These are phyloP conservation scores for Eleusine indica DNA, from an alignment of 176 grass and related monocot genomes.

Conservation along the genomic window DNA sequence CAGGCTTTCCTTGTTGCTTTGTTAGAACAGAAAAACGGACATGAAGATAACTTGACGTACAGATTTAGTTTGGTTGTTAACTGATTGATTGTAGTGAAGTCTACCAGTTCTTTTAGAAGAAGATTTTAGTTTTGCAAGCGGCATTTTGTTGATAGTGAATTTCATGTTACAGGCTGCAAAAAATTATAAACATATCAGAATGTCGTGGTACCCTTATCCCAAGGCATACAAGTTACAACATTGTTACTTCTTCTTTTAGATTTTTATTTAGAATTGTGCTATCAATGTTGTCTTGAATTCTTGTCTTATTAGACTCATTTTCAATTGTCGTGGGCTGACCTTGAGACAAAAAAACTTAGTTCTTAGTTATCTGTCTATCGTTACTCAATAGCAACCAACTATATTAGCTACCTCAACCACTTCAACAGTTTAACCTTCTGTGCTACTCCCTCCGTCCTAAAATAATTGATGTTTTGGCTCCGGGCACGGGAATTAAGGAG, in stretches of 20 bases:
- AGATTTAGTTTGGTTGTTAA: constrained; percentile 13
- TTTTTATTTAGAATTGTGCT: background rate
- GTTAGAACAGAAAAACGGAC: background rate
- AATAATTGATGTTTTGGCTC: no score
- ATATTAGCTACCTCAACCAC: background rate
- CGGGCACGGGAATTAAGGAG: no score
- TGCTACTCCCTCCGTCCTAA: background rate
- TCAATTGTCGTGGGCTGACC: background rate
- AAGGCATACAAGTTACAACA: background rate
- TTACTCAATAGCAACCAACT: background rate
- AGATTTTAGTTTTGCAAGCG: background rate
- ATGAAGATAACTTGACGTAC: background rate
- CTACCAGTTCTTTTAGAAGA: background rate
- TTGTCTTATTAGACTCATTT: constrained; percentile 3
- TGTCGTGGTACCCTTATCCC: background rate
- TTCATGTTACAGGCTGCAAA: background rate
- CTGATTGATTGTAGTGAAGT: background rate
- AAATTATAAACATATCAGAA: background rate
- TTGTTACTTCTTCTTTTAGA: constrained; percentile 17
- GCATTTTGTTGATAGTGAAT: background rate
- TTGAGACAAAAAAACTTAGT: background rate
- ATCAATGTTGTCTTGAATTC: background rate
- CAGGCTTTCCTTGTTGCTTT: constrained; percentile 4
- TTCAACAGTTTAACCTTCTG: constrained; percentile 6
- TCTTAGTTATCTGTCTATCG: constrained; percentile 1